These are phyloP conservation scores for Wickerhamomyces alni DNA, from an alignment of 805 yeast genomes.

Conservation along the genomic window DNA sequence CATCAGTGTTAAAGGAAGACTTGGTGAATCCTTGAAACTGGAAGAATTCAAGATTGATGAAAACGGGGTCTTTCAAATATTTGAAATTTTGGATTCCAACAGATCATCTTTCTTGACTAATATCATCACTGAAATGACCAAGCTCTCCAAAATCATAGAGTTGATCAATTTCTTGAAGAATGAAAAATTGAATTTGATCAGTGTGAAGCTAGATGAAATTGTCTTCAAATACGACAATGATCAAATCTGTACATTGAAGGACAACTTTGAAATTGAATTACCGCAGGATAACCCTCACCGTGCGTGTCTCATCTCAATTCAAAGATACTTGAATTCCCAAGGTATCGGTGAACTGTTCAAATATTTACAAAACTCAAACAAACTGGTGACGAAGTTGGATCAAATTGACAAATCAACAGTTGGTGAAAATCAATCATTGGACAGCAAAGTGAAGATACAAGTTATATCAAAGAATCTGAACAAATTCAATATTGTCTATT, in stretches of 20 bases:
- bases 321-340: conserved; percentile 12
- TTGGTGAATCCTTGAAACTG: conserved; percentile 12
- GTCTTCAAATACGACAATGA: conserved; percentile 21
- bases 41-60: conserved; percentile 17
- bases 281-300: conserved; percentile 21
- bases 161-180: conserved; percentile 17
- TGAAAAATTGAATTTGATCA: conserved; percentile 17
- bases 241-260: conserved; percentile 17
- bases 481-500: conserved; percentile 14
- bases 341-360: conserved; percentile 18
- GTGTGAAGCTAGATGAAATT: conserved; percentile 21
- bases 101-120: conserved; percentile 10
- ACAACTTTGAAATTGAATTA: conserved; percentile 17
- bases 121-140: conserved; percentile 13
- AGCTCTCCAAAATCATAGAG: conserved; percentile 20
- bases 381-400: conserved; percentile 13
- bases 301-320: conserved; percentile 18
- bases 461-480: conserved; percentile 16
- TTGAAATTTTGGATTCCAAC: conserved; percentile 14
- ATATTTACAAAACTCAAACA: conserved; percentile 17
- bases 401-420: conserved; percentile 3
- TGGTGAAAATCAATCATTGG: background rate
- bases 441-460: conserved; percentile 4
- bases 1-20: conserved; percentile 28
- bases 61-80: conserved; percentile 16